Conservation (phyloP, 2,329 filamentous ascomycete species). For the Penicillium sp. region DNA sequence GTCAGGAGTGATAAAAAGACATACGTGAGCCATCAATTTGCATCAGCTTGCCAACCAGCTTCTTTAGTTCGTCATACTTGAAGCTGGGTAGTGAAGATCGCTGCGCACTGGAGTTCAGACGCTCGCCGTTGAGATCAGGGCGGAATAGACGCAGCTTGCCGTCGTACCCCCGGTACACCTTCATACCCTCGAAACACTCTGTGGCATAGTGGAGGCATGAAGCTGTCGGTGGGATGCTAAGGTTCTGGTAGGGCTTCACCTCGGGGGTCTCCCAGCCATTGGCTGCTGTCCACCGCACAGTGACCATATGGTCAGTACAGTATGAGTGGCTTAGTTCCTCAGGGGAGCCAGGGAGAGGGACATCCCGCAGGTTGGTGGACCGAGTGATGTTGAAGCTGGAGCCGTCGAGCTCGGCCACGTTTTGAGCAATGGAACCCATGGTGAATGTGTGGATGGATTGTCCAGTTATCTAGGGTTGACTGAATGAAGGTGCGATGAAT, state of each 20-base stretch:
- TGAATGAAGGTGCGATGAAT: not conserved
- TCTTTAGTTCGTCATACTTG: constrained; percentile 68
- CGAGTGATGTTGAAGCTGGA: constrained; percentile 42
- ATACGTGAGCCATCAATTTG: constrained; percentile 56
- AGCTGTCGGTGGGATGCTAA: constrained; percentile 77
- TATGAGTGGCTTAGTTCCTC: constrained; percentile 41
- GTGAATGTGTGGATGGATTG: not conserved
- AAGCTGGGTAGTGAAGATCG: constrained; percentile 77
- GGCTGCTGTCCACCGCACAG: constrained; percentile 64
- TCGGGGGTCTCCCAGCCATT: constrained; percentile 73
- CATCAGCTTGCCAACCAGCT: constrained; percentile 71
- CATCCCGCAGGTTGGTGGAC: constrained; percentile 34
- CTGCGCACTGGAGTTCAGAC: constrained; percentile 56
- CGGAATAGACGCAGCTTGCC: constrained; percentile 75
- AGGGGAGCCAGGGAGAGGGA: constrained; percentile 40
- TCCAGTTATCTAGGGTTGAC: not conserved
- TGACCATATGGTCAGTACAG: constrained; percentile 87
- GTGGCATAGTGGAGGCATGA: constrained; percentile 85
- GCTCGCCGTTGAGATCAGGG: constrained; percentile 69
- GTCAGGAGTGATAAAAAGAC: constrained; percentile 36
- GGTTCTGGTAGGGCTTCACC: constrained; percentile 73
- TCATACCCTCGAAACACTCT: constrained; percentile 86
- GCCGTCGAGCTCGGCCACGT: constrained; percentile 38
- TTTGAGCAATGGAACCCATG: constrained; percentile 34
- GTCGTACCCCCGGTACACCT: constrained; percentile 68